These are phyloP conservation scores for Syncephalastrum monosporum DNA, from an alignment of 371 early-diverging fungal genomes.

Conservation along the genomic window DNA sequence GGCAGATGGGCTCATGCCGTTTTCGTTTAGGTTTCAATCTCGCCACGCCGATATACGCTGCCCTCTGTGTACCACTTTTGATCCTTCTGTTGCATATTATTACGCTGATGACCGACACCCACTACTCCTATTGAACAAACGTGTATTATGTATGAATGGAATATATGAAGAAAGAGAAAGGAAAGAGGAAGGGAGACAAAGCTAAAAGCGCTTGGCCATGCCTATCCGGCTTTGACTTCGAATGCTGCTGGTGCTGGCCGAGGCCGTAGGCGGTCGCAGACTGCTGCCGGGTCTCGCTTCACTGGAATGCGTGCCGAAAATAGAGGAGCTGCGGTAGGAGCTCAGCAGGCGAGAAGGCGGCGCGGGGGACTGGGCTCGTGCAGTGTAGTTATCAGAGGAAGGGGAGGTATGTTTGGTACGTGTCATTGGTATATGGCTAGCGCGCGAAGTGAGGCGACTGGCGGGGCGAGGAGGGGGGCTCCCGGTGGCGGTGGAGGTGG, in stretches of 20 bases:
- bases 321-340: too few relatives aligned
- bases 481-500: slow-evolving; percentile 3
- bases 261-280: neutral
- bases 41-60: slow-evolving; percentile 5
- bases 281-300: neutral
- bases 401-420: slow-evolving; percentile 1
- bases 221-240: slow-evolving; percentile 16
- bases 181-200: neutral
- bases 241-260: slow-evolving; percentile 6
- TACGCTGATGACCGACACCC: slow-evolving; percentile 10
- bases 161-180: neutral
- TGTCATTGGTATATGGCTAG: slow-evolving; percentile 17
- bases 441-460: slow-evolving; percentile 12
- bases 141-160: neutral
- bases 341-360: too few relatives aligned
- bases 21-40: slow-evolving; percentile 7
- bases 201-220: slow-evolving; percentile 8
- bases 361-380: too few relatives aligned
- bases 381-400: neutral
- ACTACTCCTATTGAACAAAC: slow-evolving; percentile 1
- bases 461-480: slow-evolving; percentile 3
- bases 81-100: slow-evolving; percentile 25
- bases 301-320: too few relatives aligned
- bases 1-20: neutral
- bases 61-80: slow-evolving; percentile 21